These are phyloP conservation scores for Trichoderma gamsii DNA, from an alignment of 495 filamentous ascomycete species.

Conservation along the genomic window DNA sequence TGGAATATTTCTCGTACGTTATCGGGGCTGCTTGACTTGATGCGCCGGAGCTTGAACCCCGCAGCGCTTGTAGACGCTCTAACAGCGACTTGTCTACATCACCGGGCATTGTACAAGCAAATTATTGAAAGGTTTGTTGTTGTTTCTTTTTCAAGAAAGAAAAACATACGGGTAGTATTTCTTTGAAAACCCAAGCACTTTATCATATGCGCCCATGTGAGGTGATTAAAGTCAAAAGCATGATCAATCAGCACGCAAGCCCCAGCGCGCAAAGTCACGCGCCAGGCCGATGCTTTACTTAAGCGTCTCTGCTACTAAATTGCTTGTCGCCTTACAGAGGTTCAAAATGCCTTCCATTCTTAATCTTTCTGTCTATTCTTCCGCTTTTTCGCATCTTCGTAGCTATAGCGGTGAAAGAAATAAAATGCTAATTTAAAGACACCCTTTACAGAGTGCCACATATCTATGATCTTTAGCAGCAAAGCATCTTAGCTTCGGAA, in stretches of 20 bases:
- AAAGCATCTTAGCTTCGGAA: too few species aligned
- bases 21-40: not conserved
- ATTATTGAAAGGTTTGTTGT: not conserved
- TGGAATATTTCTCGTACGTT: not conserved
- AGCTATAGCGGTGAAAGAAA: too few species aligned
- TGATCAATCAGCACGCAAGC: not conserved
- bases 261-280: not conserved
- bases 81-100: constrained; percentile 14
- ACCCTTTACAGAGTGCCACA: too few species aligned
- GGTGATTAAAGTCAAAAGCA: not conserved
- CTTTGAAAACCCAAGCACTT: not conserved
- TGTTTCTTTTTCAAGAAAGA: not conserved
- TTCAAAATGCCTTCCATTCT: too few species aligned
- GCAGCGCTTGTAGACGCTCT: constrained; percentile 15
- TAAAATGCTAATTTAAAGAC: too few species aligned
- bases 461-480: too few species aligned
- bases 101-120: not conserved
- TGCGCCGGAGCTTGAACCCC: constrained; percentile 8
- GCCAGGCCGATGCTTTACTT: not conserved
- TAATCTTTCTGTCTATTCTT: not conserved
- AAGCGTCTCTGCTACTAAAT: not conserved
- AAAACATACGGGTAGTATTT: not conserved
- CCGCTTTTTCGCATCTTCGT: not conserved
- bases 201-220: not conserved
- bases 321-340: not conserved